These are phyloP conservation scores for Maudiozyma barnettii DNA, from an alignment of 805 yeast species.

Conservation along the genomic window DNA sequence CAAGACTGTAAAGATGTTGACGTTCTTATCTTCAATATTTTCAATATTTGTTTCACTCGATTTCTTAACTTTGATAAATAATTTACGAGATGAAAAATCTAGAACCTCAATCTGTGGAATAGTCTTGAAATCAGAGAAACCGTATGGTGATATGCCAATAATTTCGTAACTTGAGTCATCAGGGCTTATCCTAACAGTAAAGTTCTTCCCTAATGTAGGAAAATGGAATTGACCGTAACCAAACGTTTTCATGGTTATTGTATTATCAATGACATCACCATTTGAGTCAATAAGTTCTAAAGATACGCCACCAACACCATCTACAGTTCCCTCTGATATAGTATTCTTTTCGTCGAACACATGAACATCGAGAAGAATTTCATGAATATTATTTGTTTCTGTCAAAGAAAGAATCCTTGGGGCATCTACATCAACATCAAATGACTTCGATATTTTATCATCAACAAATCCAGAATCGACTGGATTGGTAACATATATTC, in stretches of 20 bases:
- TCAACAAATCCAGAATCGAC: background rate
- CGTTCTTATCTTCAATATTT: background rate
- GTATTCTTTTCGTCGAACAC: conserved; percentile 36
- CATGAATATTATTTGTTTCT: conserved; percentile 40
- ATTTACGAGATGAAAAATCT: conserved; percentile 12
- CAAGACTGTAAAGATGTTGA: conserved; percentile 19
- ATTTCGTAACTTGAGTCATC: conserved; percentile 15
- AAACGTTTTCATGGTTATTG: conserved; percentile 65
- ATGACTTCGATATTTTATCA: conserved; percentile 1
- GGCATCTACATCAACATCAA: conserved; percentile 16
- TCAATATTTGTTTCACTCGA: background rate
- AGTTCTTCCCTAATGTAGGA: conserved; percentile 5
- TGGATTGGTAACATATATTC: conserved; percentile 1
- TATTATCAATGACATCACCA: conserved; percentile 34
- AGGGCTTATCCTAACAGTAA: conserved; percentile 12
- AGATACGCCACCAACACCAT: conserved; percentile 41
- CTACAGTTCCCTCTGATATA: conserved; percentile 19
- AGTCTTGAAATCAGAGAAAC: conserved; percentile 18
- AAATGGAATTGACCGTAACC: conserved; percentile 69
- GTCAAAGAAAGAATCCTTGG: conserved; percentile 11
- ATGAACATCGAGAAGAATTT: conserved; percentile 62
- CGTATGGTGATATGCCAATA: conserved; percentile 15
- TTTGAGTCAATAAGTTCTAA: conserved; percentile 33
- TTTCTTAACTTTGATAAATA: conserved; percentile 15
- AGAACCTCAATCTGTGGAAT: conserved; percentile 9